Conservation (phyloP, 768 basidiomycete genomes). For the Nidularia sp. region DNA sequence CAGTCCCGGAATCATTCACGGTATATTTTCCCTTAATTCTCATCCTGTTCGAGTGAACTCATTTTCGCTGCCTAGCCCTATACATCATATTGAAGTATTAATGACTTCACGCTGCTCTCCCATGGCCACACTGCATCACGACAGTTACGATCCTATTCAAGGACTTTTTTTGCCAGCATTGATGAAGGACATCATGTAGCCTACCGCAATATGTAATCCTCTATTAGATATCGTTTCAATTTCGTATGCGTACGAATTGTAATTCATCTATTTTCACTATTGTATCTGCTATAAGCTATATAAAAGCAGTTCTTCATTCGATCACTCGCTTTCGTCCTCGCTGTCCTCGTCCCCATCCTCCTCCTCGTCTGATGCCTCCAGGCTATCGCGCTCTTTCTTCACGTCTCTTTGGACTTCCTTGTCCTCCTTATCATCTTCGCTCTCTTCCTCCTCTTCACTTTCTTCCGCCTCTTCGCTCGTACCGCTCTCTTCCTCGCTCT, state of each 20-base stretch:
- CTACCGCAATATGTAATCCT: background rate
- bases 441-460: conserved; percentile 10
- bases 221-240: background rate
- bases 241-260: background rate
- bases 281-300: background rate
- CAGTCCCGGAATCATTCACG: conserved; percentile 80
- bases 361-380: conserved; percentile 7
- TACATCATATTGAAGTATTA: conserved; percentile 82
- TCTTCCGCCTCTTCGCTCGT: conserved; percentile 9
- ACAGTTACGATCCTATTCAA: background rate
- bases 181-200: too few relatives aligned
- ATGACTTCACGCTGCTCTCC: conserved; percentile 8
- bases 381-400: conserved; percentile 4
- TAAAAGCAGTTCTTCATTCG: too few relatives aligned
- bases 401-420: background rate
- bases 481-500: conserved; percentile 17
- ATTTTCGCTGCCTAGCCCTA: conserved; percentile 42
- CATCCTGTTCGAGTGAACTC: conserved; percentile 4
- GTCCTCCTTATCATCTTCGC: conserved; percentile 8
- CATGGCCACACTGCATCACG: background rate
- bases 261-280: background rate
- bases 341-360: conserved; percentile 2
- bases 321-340: background rate
- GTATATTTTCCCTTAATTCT: conserved; percentile 17
- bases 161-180: background rate